Evolutionary conservation across 169 alveolate genomes (phyloP), one percentile per base, ranked within the genome.

Genomic region (Eimeria maxima): DNA sequence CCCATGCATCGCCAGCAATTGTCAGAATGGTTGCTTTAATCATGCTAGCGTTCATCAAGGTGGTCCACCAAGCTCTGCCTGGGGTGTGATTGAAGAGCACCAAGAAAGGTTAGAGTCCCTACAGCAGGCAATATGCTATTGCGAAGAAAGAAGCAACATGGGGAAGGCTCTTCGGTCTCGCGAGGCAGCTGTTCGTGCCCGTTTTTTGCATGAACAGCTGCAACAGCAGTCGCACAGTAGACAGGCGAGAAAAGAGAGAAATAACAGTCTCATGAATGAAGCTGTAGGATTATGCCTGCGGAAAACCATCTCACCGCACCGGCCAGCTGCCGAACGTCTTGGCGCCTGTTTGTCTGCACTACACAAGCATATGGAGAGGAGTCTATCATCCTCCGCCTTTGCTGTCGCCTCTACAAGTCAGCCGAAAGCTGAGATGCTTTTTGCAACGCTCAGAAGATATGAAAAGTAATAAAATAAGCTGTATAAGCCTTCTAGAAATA

Each of bases 371-470:
- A 87, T 87, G 94, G 84, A 60, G 53, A 87, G 22, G 83, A 20
- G 65, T 24, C 83, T 87, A 47, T 87, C 83, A 42, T 29, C 94
- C 24, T 60, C 94, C 16, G 53, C 83, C 8, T 87, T 87, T 63
- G 94, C 94, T 24, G 29, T 63, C 83, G 94, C 81, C 67, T 60
- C 94, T 10, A 87, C 94, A 87, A 87, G 94, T 87, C 80, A 87
- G 94, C 74, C 67, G 67, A 45, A 73, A 38, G n/a, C 83, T 73
- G 83, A 38, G 38, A 73, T 73, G 53, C 55, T 73, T 13, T 33
- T 73, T 73, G 55, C 83, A 73, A 33, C 83, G 55, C 83, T 73
- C 83, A 73, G 83, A 22, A 73, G 11, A 73, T n/a, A 73, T 38
- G 33, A 18, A 2, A 14, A 16, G 22, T 73, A 38, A 33, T 73